phyloP scores from a whole-genome alignment of 257 asterid genomes.

The Nicotiana undulata region DNA sequence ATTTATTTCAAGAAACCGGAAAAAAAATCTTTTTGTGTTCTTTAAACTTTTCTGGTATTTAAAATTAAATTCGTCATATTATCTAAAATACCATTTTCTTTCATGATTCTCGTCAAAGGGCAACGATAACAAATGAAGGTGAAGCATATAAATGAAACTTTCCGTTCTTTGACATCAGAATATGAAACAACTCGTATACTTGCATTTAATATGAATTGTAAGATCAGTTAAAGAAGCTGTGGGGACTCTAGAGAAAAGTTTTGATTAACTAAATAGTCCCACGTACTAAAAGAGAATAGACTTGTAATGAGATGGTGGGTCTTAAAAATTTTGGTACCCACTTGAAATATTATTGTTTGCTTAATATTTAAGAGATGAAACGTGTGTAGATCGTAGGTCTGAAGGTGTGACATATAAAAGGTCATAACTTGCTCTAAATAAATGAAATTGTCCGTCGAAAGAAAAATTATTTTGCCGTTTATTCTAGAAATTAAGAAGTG shows the following conservation, averaged over 20 bases:
- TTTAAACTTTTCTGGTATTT: too few relatives aligned
- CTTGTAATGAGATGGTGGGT: slow-evolving; percentile 7
- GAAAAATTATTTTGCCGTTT: not conserved
- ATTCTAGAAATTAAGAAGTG: not conserved
- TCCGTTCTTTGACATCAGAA: not conserved
- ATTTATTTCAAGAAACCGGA: too few relatives aligned
- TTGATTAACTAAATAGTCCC: not conserved
- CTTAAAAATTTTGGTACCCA: not conserved
- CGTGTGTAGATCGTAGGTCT: not conserved
- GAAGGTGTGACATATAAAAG: not conserved
- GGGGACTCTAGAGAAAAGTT: not conserved
- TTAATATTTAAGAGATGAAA: not conserved
- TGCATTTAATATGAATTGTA: not conserved
- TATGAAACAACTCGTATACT: not conserved
- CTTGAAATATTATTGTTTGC: not conserved
- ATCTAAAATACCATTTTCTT: not conserved
- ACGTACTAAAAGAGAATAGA: not conserved
- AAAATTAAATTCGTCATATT: too few relatives aligned
- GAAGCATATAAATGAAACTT: too few relatives aligned
- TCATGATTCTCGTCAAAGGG: not conserved
- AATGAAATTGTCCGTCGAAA: not conserved
- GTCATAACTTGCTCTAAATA: not conserved
- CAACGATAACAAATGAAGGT: not conserved
- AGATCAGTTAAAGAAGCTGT: not conserved
- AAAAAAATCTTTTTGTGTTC: too few relatives aligned